Conservation (phyloP, 371 early-diverging fungal genomes). For the Lichtheimia ramosa region DNA sequence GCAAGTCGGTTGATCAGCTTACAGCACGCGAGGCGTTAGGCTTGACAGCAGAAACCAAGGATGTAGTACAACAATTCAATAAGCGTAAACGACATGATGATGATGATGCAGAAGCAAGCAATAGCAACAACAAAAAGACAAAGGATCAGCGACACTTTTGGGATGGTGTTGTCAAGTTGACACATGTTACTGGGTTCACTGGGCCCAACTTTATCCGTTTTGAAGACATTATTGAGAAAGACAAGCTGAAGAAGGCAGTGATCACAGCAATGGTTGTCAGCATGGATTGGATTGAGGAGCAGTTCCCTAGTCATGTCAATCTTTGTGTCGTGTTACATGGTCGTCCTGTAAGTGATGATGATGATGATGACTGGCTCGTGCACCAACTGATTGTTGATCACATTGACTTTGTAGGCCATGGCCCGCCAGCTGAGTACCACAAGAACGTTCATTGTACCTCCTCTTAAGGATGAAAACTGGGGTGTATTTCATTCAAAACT, state of each 20-base stretch:
- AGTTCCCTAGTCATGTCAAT: constrained; percentile 35
- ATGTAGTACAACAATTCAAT: constrained; percentile 13
- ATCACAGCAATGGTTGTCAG: constrained; percentile 44
- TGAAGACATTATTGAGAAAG: constrained; percentile 34
- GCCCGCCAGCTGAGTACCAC: constrained; percentile 20
- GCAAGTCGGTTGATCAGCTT: constrained; percentile 36
- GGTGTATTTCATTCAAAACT: constrained; percentile 48
- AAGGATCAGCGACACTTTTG: constrained; percentile 15
- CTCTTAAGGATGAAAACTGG: constrained; percentile 30
- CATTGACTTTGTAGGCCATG: constrained; percentile 17
- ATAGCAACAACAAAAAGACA: not conserved
- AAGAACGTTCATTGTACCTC: constrained; percentile 37
- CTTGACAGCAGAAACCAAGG: not conserved
- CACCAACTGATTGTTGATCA: not conserved
- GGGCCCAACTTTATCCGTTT: constrained; percentile 32
- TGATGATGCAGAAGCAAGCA: not conserved
- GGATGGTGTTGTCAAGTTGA: constrained; percentile 43
- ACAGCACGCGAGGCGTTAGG: constrained; percentile 41
- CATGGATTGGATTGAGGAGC: constrained; percentile 40
- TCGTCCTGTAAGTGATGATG: constrained; percentile 30
- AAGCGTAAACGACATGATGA: constrained; percentile 6
- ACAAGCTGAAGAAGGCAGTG: constrained; percentile 31
- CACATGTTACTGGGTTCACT: constrained; percentile 36
- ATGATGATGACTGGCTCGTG: not conserved
- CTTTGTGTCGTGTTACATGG: constrained; percentile 43